phyloP scores from a whole-genome alignment of 306 rosid species.

The Cucumis melo region DNA sequence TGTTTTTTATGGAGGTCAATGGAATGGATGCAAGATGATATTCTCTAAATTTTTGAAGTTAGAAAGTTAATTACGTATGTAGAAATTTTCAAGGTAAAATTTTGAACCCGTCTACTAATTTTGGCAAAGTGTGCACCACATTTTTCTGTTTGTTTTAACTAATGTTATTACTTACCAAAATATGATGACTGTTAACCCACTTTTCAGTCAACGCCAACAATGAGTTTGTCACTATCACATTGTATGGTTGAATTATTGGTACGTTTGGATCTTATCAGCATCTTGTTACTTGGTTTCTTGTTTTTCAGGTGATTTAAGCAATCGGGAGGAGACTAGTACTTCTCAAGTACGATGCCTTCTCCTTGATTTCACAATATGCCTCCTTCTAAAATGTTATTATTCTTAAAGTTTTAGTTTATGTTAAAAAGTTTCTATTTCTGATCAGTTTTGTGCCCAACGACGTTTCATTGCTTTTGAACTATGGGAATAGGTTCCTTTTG shows the following conservation, averaged over 20 bases:
- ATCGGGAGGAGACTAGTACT: slow-evolving; percentile 33
- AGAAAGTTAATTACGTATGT: too few species aligned
- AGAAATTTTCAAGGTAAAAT: too few species aligned
- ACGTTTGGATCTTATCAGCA: neutral
- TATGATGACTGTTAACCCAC: too few species aligned
- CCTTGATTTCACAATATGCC: slow-evolving; percentile 6
- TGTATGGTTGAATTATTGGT: neutral
- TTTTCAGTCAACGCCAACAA: too few species aligned
- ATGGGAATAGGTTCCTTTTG: too few species aligned
- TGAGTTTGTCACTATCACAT: neutral
- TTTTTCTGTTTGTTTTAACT: too few species aligned
- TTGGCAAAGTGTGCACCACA: too few species aligned
- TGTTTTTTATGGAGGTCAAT: too few species aligned
- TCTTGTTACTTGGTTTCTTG: neutral
- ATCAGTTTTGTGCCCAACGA: neutral
- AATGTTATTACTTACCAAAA: too few species aligned
- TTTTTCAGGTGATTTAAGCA: slow-evolving; percentile 39
- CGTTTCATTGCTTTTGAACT: neutral
- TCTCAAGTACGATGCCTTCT: slow-evolving; percentile 50
- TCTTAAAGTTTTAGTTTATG: neutral
- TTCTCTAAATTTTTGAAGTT: too few species aligned
- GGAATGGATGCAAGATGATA: too few species aligned
- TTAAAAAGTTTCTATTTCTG: neutral
- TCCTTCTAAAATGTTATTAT: neutral
- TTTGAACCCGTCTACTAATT: too few species aligned